Evolutionary conservation across 345 rosid species (phyloP).

Genomic region (Pelargonium nanum): DNA sequence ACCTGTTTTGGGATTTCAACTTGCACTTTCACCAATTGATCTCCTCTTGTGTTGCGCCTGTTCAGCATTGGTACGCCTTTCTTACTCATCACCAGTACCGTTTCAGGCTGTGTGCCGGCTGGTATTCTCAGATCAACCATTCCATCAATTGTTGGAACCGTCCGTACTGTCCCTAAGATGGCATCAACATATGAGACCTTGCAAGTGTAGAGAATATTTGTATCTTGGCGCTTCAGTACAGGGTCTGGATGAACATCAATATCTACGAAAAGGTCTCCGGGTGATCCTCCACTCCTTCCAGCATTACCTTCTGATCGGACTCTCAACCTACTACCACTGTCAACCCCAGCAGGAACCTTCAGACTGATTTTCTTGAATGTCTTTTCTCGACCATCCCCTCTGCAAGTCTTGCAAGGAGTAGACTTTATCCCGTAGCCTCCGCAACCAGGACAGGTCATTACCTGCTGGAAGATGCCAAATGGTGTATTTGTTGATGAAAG

Average conservation of each 20-base stretch:
- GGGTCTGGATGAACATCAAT: conserved; percentile 28
- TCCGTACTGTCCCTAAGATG: conserved; percentile 26
- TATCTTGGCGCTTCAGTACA: conserved; percentile 24
- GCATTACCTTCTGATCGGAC: conserved; percentile 36
- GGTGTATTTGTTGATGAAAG: conserved; percentile 35
- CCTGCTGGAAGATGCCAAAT: conserved; percentile 34
- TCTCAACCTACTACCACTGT: conserved; percentile 31
- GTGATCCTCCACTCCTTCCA: conserved; percentile 31
- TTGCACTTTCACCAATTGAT: conserved; percentile 31
- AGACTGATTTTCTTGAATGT: conserved; percentile 27
- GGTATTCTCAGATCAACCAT: conserved; percentile 31
- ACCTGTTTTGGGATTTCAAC: conserved; percentile 30
- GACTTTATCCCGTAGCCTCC: conserved; percentile 26
- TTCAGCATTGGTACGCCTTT: conserved; percentile 30
- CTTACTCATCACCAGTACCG: conserved; percentile 31
- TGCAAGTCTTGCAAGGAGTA: conserved; percentile 28
- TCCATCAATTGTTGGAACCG: conserved; percentile 36
- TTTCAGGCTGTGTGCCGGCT: conserved; percentile 26
- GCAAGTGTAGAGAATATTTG: conserved; percentile 30
- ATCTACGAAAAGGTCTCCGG: conserved; percentile 33
- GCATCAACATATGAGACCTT: conserved; percentile 34
- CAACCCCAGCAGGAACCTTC: conserved; percentile 36
- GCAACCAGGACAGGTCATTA: conserved; percentile 28
- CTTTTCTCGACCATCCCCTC: conserved; percentile 27
- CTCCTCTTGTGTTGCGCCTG: conserved; percentile 25